These are phyloP conservation scores for Phyllosticta citriasiana DNA, from an alignment of 2,329 filamentous ascomycete genomes.

Conservation along the genomic window DNA sequence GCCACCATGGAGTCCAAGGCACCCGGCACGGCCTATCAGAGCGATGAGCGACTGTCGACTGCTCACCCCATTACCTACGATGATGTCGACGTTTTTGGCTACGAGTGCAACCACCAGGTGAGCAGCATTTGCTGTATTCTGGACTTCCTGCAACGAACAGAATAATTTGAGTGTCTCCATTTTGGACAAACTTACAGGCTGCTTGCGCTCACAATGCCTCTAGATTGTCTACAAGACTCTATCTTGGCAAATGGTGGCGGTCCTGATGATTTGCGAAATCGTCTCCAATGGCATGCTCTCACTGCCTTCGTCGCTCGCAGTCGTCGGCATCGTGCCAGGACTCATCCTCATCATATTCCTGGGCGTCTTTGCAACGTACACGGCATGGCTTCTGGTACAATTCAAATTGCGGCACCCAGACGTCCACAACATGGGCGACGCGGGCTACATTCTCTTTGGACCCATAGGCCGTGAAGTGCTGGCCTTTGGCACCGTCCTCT, in stretches of 20 bases:
- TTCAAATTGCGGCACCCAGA: slow-evolving; percentile 31
- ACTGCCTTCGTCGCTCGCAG: slow-evolving; percentile 41
- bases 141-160: background rate
- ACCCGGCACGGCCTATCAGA: background rate
- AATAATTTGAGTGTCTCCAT: background rate
- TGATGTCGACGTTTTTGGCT: slow-evolving; percentile 14
- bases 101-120: slow-evolving; percentile 14
- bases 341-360: slow-evolving; percentile 43
- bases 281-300: slow-evolving; percentile 46
- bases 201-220: background rate
- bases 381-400: slow-evolving; percentile 38
- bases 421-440: slow-evolving; percentile 29
- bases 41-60: background rate
- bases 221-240: slow-evolving; percentile 46
- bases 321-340: slow-evolving; percentile 44
- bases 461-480: slow-evolving; percentile 17
- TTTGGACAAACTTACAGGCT: background rate
- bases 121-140: background rate
- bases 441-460: slow-evolving; percentile 25
- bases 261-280: slow-evolving; percentile 48
- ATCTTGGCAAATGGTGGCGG: slow-evolving; percentile 42
- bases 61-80: slow-evolving; percentile 8
- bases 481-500: slow-evolving; percentile 39
- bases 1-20: background rate
- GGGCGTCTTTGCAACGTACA: slow-evolving; percentile 43